A percentile compares a stretch with the other conserved stretches of the same genome.
phyloP scores from a whole-genome alignment of 1,139 yeast genomes.

The Yamadazyma sp. region DNA sequence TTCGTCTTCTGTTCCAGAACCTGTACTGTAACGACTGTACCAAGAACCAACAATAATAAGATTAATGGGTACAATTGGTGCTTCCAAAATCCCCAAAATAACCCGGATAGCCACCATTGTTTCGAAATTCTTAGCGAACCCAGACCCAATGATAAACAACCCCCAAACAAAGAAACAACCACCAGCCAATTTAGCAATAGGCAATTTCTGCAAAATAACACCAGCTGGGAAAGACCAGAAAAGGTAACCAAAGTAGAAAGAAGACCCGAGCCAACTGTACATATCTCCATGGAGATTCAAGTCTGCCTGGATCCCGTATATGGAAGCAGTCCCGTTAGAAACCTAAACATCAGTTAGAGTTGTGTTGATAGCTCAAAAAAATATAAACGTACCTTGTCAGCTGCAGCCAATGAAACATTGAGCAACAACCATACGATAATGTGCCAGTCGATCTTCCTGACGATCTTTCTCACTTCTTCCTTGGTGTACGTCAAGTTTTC shows the following conservation, averaged over 20 bases:
- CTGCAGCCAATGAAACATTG: constrained; percentile 13
- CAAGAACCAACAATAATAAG: constrained; percentile 40
- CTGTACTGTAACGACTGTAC: constrained; percentile 11
- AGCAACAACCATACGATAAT: constrained; percentile 56
- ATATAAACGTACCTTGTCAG: constrained; percentile 13
- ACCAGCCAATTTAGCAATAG: constrained; percentile 25
- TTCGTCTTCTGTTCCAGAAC: constrained; percentile 4
- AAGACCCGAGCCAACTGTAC: constrained; percentile 56
- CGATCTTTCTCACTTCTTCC: constrained; percentile 16
- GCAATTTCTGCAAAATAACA: constrained; percentile 34
- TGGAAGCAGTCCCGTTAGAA: constrained; percentile 30
- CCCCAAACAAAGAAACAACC: constrained; percentile 28
- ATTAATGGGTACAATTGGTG: constrained; percentile 55
- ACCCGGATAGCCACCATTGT: constrained; percentile 25
- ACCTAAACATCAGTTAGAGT: constrained; percentile 7
- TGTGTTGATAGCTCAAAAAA: background rate
- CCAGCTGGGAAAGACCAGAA: constrained; percentile 47
- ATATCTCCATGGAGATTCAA: constrained; percentile 46
- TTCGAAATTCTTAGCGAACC: constrained; percentile 26
- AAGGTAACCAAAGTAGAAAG: constrained; percentile 54
- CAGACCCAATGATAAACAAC: constrained; percentile 22
- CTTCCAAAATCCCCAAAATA: constrained; percentile 52
- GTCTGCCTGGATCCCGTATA: constrained; percentile 52
- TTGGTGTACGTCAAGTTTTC: constrained; percentile 11
- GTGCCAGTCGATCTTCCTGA: constrained; percentile 51